phyloP scores from a whole-genome alignment of 257 asterid species.

The Echium plantagineum region DNA sequence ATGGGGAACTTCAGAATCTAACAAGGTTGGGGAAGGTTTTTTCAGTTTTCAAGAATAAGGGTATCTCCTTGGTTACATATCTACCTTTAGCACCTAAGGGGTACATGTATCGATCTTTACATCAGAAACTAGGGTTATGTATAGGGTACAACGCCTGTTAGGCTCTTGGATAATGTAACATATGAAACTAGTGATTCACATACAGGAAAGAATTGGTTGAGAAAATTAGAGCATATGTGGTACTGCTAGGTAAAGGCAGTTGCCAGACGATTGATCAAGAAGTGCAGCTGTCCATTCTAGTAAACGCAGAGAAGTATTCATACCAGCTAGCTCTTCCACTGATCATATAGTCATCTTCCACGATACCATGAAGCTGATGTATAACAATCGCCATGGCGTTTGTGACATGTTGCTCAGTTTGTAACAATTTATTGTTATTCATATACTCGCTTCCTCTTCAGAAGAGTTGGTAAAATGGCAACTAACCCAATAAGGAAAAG shows the following conservation, averaged over 20 bases:
- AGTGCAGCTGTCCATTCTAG: neutral
- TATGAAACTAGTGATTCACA: neutral
- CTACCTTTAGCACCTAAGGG: too few relatives aligned
- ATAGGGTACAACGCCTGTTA: neutral
- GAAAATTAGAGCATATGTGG: neutral
- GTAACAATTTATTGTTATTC: slow-evolving; percentile 25
- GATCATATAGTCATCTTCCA: neutral
- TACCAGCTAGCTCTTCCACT: neutral
- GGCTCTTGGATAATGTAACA: neutral
- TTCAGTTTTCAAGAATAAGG: too few relatives aligned
- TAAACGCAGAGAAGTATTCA: neutral
- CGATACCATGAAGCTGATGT: neutral
- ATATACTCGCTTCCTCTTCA: slow-evolving; percentile 72
- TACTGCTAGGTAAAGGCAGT: neutral
- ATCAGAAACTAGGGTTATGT: neutral
- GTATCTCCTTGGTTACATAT: too few relatives aligned
- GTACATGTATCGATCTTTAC: neutral
- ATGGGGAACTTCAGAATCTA: too few relatives aligned
- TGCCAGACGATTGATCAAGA: slow-evolving; percentile 5
- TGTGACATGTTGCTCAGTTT: neutral
- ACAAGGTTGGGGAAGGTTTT: too few relatives aligned
- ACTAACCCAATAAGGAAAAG: slow-evolving; percentile 73
- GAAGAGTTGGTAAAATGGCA: slow-evolving; percentile 57
- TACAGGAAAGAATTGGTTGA: neutral
- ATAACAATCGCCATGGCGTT: neutral